A percentile compares a stretch with the other conserved stretches of the same genome.
These are phyloP conservation scores for Albugo laibachii DNA, from an alignment of 352 stramenopile species.

Conservation along the genomic window DNA sequence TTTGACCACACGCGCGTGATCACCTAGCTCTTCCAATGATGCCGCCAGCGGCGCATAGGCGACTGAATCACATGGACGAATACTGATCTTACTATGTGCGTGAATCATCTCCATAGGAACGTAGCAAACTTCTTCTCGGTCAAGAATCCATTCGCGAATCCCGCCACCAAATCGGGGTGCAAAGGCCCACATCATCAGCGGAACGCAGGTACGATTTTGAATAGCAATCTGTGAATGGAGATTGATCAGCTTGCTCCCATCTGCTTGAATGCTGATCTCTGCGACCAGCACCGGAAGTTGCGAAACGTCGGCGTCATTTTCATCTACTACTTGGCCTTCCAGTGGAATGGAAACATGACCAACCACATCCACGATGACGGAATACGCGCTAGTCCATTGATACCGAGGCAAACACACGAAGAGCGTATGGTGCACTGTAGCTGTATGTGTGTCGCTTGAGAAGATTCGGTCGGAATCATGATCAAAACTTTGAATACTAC, in stretches of 20 bases:
- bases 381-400: conserved; percentile 74
- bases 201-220: conserved; percentile 72
- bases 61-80: conserved; percentile 61
- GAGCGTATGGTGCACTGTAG: conserved; percentile 71
- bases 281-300: conserved; percentile 56
- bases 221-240: conserved; percentile 74
- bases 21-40: conserved; percentile 56
- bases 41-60: conserved; percentile 69
- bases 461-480: conserved; percentile 43
- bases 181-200: conserved; percentile 77
- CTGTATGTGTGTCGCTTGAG: conserved; percentile 55
- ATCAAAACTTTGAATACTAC: conserved; percentile 76
- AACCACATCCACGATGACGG: conserved; percentile 74
- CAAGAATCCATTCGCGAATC: conserved; percentile 66
- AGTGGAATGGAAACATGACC: conserved; percentile 67
- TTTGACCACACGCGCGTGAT: conserved; percentile 47
- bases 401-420: conserved; percentile 58
- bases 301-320: conserved; percentile 24
- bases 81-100: conserved; percentile 73
- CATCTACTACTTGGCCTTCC: conserved; percentile 16
- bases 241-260: conserved; percentile 77
- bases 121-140: conserved; percentile 62
- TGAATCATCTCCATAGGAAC: conserved; percentile 72
- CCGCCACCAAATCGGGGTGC: conserved; percentile 56
- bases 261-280: conserved; percentile 72